Evolutionary conservation across 2,329 filamentous ascomycete genomes (phyloP), one percentile per base, ranked within the genome.

Genomic region (Talaromyces sp.): DNA sequence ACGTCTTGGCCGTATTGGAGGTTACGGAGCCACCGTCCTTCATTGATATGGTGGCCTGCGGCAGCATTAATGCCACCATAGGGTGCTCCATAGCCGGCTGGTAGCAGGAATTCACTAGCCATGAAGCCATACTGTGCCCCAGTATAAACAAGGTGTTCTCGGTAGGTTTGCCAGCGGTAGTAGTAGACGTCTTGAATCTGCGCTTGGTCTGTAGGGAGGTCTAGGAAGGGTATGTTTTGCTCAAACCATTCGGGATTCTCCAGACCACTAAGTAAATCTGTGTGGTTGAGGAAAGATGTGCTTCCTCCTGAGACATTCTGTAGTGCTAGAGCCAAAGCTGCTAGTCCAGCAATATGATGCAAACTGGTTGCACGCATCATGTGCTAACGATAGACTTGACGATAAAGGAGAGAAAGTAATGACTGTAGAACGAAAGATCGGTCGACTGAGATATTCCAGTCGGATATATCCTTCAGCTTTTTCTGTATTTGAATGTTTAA

Each of bases 101-200:
- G 75, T 62, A 78, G 71, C 11, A 79, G 69, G 35, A 80, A 79
- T 29, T 80, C 77, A 2, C 77, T 80, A 0, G 75, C 75, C n/a
- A 80, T 78, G 64, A 72, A 79, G 1, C 77, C 77, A 43, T 43
- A 43, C 17, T 74, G 67, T 2, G 71, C 60, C 9, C 77, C 77
- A 0, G 79, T 67, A 58, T 80, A 77, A 27, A 77, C 73, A 64
- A 79, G 77, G 60, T 80, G 77, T 0, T 77, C 70, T 2, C 77
- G 72, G 67, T 77, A 80, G 27, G 79, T 70, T 27, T 70, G 73
- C 77, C 76, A 79, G 32, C 77, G 76, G 62, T 79, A 79, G 66
- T 80, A 79, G 65, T 78, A 79, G 10, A 79, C 77, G 19, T 78
- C 73, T 19, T 65, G 62, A n/a, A 67, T 61, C 1, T 64, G 41